Evolutionary conservation across 164 flowering plant genomes (phyloP), one percentile per base, ranked within the genome.

Genomic region (Chloranthus sessilifolius): DNA sequence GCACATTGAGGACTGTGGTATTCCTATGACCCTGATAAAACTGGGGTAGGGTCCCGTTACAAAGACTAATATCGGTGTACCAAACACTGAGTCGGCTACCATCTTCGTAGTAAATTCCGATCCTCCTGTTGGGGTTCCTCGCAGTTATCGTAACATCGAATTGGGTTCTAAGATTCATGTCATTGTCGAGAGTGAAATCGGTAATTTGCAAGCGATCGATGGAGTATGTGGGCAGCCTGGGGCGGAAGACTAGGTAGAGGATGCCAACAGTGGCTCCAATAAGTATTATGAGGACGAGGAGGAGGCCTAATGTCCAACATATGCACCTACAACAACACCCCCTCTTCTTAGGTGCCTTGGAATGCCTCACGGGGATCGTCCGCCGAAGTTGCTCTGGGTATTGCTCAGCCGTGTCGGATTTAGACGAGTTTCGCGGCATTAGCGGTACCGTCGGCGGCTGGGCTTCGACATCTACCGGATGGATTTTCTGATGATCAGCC

Each of bases 11-110:
- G 34, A 66, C 65, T 0, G 97, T 86, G 1, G 90, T 83, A 69
- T 89, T 89, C 49, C 47, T n/a, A 36, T 83, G 92, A 2, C 92
- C 90, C 58, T 89, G 97, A 45, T 86, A 89, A 69, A 89, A 89
- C 33, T 51, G 61, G 0, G 97, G 95, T 52, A 82, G 43, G 1
- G 74, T 49, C 2, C 97, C 97, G 31, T 69, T 54, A 43, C 81
- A 69, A 0, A 89, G 79, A 31, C 70, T 48, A 1, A 70, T 73
- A 14, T 58, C 66, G 0, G 46, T 58, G 63, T 77, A 82, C 67
- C 53, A 79, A 8, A 71, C 88, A 3, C 76, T 76, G 21, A 85
- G 2, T 2, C 7, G 24, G 16, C 94, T 73, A 0, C 95, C 95
- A 6, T 67, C 43, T 55, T 80, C 79, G 39, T 83, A 89, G 72